phyloP scores from a whole-genome alignment of 345 rosid genomes.

The Murraya paniculata region DNA sequence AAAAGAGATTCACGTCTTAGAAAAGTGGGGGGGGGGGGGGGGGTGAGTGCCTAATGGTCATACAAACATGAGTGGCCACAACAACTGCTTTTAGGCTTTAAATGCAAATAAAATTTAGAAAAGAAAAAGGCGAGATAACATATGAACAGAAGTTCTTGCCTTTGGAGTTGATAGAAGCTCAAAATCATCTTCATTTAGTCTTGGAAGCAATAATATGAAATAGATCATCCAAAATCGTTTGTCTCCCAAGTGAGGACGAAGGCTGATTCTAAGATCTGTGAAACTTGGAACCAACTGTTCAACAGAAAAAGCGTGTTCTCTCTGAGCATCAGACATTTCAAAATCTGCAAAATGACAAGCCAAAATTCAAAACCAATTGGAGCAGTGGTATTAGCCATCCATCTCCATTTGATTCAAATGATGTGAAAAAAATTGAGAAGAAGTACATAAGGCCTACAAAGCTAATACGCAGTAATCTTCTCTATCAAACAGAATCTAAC shows the following conservation, averaged over 20 bases:
- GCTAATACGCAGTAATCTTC: no score
- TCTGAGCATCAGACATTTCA: slow-evolving; percentile 53
- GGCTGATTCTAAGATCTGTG: slow-evolving; percentile 42
- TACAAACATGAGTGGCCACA: background rate
- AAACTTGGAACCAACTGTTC: slow-evolving; percentile 55
- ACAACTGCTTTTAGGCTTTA: background rate
- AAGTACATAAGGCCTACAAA: background rate
- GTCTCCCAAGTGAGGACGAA: slow-evolving; percentile 36
- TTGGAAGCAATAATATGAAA: slow-evolving; percentile 67
- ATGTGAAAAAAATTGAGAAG: background rate
- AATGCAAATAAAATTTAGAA: background rate
- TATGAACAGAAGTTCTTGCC: slow-evolving; percentile 32
- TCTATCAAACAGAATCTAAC: background rate
- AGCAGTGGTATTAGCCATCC: background rate
- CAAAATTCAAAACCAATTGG: background rate
- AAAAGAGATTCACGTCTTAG: background rate
- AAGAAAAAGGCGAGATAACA: background rate
- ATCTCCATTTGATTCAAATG: background rate
- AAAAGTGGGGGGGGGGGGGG: no score
- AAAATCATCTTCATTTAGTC: slow-evolving; percentile 54
- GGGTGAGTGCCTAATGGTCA: background rate
- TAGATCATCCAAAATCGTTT: slow-evolving; percentile 70
- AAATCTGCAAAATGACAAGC: slow-evolving; percentile 46
- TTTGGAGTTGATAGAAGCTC: slow-evolving; percentile 58
- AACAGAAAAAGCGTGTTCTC: slow-evolving; percentile 51